These are phyloP conservation scores for Yarrowia keelungensis DNA, from an alignment of 805 yeast species.

Conservation along the genomic window DNA sequence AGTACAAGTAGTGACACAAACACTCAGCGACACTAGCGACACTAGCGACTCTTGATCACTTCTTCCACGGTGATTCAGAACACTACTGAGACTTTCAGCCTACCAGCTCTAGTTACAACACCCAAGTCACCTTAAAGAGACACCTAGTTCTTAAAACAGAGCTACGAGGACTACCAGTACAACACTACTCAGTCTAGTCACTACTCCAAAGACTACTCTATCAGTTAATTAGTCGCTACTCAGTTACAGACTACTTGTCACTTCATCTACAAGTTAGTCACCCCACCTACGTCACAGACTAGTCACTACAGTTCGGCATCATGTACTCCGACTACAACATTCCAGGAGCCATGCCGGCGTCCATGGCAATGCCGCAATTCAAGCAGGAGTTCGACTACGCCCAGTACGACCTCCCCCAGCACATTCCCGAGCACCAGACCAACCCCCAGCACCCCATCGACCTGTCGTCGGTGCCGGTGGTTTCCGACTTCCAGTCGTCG, in stretches of 20 bases:
- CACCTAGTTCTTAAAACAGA: too few relatives aligned
- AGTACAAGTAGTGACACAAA: neutral
- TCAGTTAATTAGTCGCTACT: too few relatives aligned
- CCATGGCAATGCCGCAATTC: conserved; percentile 27
- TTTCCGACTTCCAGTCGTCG: neutral
- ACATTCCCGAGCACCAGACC: neutral
- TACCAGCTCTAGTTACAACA: neutral
- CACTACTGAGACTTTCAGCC: neutral
- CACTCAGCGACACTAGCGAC: neutral
- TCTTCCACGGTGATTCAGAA: too few relatives aligned
- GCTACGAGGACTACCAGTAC: too few relatives aligned
- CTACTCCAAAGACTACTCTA: too few relatives aligned
- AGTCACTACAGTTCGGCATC: too few relatives aligned
- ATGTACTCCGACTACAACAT: conserved; percentile 34
- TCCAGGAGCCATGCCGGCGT: conserved; percentile 30
- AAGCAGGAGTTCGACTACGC: conserved; percentile 34
- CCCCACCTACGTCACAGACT: too few relatives aligned
- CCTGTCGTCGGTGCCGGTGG: conserved; percentile 1
- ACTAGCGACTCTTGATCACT: neutral
- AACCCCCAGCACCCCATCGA: conserved; percentile 5
- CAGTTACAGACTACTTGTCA: too few relatives aligned
- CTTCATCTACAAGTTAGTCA: too few relatives aligned
- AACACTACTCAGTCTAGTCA: too few relatives aligned
- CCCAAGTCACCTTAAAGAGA: too few relatives aligned
- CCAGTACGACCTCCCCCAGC: conserved; percentile 19